These are phyloP conservation scores for Pseudogymnoascus sp. DNA, from an alignment of 2,329 filamentous ascomycete genomes.

Conservation along the genomic window DNA sequence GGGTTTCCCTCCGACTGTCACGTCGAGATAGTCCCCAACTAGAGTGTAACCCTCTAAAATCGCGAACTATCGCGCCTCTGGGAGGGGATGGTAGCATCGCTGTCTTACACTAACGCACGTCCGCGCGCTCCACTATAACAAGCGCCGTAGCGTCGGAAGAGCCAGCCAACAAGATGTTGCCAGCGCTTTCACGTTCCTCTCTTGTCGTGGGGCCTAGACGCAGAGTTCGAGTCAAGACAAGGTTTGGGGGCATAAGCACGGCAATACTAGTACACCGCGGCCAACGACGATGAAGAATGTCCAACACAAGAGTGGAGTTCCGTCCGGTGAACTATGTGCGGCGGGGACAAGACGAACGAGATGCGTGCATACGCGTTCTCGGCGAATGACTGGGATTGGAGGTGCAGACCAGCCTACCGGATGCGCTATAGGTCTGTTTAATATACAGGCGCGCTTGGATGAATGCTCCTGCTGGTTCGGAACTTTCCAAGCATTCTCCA, in stretches of 20 bases:
- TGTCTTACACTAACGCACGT: slow-evolving; percentile 6
- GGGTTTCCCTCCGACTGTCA: not conserved
- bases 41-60: not conserved
- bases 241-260: slow-evolving; percentile 9
- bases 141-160: not conserved
- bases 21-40: not conserved
- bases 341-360: not conserved
- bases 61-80: not conserved
- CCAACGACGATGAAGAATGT: not conserved
- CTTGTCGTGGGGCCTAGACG: slow-evolving; percentile 1
- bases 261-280: not conserved
- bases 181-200: not conserved
- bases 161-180: slow-evolving; percentile 2
- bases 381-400: not conserved
- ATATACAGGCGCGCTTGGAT: slow-evolving; percentile 4
- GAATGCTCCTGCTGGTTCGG: not conserved
- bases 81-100: not conserved
- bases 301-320: not conserved
- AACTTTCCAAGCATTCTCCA: not conserved
- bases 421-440: not conserved
- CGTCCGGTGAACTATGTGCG: not conserved
- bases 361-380: not conserved
- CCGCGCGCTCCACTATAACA: slow-evolving; percentile 9
- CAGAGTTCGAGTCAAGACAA: not conserved
- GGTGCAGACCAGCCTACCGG: not conserved